phyloP scores from a whole-genome alignment of 805 yeast species.

The Yarrowia porcina region DNA sequence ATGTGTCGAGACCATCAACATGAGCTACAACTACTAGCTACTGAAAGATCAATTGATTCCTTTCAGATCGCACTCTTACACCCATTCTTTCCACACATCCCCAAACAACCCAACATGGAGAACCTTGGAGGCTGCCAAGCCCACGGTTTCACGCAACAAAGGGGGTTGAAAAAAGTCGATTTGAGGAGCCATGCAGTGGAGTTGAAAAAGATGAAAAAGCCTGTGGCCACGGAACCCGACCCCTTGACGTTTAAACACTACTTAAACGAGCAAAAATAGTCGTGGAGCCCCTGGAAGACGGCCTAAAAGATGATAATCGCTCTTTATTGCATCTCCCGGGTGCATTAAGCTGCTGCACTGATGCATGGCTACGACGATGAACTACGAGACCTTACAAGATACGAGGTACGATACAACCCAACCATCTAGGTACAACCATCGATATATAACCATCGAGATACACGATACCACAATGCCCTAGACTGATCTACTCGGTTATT shows the following conservation, averaged over 20 bases:
- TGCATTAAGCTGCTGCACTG: neutral
- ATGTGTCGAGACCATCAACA: too few relatives aligned
- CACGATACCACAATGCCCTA: too few relatives aligned
- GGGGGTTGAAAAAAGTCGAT: neutral
- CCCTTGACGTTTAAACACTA: neutral
- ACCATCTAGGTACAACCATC: too few relatives aligned
- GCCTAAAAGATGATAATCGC: neutral
- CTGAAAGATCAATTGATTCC: too few relatives aligned
- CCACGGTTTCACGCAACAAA: neutral
- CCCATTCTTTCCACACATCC: too few relatives aligned
- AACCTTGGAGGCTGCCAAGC: conserved; percentile 26
- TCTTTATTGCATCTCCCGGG: neutral
- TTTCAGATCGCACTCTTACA: too few relatives aligned
- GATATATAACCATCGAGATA: too few relatives aligned
- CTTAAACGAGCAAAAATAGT: neutral
- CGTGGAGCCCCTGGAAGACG: neutral
- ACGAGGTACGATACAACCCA: too few relatives aligned
- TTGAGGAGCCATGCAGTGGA: neutral
- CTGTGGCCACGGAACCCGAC: too few relatives aligned
- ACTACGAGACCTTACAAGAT: too few relatives aligned
- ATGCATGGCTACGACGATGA: conserved; percentile 19
- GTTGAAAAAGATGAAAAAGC: neutral
- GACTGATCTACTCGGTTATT: too few relatives aligned
- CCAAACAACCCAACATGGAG: neutral
- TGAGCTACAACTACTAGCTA: too few relatives aligned